These are phyloP conservation scores for Rhytidiadelphus loreus DNA, from an alignment of 225 moss, liverwort and hornwort genomes.

Conservation along the genomic window DNA sequence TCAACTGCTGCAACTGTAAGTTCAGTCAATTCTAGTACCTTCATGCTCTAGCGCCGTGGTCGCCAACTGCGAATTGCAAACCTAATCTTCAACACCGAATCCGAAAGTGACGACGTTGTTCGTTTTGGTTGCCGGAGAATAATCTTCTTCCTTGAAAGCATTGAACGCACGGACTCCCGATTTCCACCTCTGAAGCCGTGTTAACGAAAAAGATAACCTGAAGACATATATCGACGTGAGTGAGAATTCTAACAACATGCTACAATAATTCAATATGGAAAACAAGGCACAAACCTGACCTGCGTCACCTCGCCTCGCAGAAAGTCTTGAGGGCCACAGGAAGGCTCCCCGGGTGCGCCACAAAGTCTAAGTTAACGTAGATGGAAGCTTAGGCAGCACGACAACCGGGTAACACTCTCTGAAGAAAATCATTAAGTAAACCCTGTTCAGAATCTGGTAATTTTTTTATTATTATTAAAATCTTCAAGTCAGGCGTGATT, in stretches of 20 bases:
- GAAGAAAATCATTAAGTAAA: neutral
- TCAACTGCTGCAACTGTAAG: neutral
- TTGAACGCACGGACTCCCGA: neutral
- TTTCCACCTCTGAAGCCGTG: neutral
- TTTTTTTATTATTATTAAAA: neutral
- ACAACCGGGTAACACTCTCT: neutral
- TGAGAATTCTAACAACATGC: neutral
- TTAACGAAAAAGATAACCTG: neutral
- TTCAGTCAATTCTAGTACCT: neutral
- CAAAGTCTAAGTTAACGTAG: neutral
- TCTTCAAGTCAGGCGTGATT: neutral
- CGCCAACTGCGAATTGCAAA: neutral
- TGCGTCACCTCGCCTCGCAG: neutral
- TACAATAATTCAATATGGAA: neutral
- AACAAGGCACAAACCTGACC: neutral
- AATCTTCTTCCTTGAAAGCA: neutral
- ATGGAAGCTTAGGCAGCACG: neutral
- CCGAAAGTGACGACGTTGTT: neutral
- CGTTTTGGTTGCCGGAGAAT: neutral
- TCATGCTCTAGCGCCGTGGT: conserved; percentile 14
- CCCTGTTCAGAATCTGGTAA: neutral
- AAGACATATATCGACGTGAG: neutral
- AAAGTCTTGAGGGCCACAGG: neutral
- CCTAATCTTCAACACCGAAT: neutral
- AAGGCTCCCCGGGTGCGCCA: neutral